Evolutionary conservation across 225 moss, liverwort and hornwort species (phyloP).

Genomic region (Rhytidiadelphus loreus): DNA sequence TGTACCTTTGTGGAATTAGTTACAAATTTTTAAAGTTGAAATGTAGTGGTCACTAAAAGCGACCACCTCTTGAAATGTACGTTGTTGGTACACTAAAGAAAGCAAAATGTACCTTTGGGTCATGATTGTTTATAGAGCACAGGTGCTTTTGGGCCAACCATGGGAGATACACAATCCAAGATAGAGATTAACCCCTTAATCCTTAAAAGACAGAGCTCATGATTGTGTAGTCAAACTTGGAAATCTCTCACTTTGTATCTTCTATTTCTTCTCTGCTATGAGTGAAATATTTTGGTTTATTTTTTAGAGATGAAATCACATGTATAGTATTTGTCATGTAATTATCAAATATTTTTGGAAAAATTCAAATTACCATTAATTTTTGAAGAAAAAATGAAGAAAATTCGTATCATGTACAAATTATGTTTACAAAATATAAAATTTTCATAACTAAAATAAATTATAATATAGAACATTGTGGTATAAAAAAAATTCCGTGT

Average conservation of each 20-base stretch:
- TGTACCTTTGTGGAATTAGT: too few relatives aligned
- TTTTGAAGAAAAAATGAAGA: neutral
- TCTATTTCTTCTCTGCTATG: neutral
- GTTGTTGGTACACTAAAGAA: too few relatives aligned
- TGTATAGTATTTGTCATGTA: neutral
- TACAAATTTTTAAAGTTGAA: too few relatives aligned
- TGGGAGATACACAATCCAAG: neutral
- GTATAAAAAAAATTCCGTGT: neutral
- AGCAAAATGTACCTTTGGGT: too few relatives aligned
- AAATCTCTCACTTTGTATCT: neutral
- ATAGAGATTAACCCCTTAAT: neutral
- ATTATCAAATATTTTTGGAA: neutral
- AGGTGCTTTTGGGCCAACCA: too few relatives aligned
- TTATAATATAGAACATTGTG: neutral
- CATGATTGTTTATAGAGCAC: too few relatives aligned
- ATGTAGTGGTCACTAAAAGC: too few relatives aligned
- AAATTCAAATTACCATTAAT: neutral
- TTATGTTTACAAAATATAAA: neutral
- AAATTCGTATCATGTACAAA: neutral
- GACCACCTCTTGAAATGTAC: too few relatives aligned
- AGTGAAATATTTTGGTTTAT: neutral
- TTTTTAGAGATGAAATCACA: neutral
- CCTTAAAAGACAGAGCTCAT: fast-evolving
- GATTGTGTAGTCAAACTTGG: neutral
- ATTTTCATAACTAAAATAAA: fast-evolving